Evolutionary conservation across 2,329 filamentous ascomycete genomes (phyloP), one percentile per base, ranked within the genome.

Genomic region (Magnaporthiopsis rhizophila): DNA sequence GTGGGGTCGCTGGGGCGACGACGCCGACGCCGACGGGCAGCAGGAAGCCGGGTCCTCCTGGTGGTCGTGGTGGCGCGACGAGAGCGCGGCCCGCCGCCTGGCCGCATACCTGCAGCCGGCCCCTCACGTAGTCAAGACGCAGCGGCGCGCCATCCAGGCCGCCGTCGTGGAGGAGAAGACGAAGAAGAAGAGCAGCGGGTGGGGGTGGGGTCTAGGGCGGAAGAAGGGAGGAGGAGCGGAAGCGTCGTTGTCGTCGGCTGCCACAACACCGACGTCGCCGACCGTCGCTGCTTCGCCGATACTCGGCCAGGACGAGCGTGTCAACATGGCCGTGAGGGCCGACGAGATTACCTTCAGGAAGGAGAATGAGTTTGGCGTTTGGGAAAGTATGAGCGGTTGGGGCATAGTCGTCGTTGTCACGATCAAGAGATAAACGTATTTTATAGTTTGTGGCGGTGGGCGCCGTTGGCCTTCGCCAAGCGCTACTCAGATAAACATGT

Each of bases 351-450:
- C 80, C 0, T 84, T 85, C 65, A 71, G 82, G n/a, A 70, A 70
- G 59, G 77, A 83, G 71, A 85, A 81, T 28, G 79, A 78, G 18
- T 74, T 85, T 69, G 82, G 82, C 0, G 71, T 85, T 1, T 81
- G 78, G 76, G 81, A 85, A 69, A 81, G 79, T 38, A 73, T 73
- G 66, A 77, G 75, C 2, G 83, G 82, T 2, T 84, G 78, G 75
- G 82, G 77, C 0, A 72, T 85, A 36, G 78, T 83, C 18, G 74
- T 83, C 1, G 73, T 71, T 0, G 73, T 84, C 3, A 64, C 68
- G n/a, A 65, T 74, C 28, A 65, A 53, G 64, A 63, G 30, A 21
- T 53, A 53, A 24, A 8, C 1, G 18, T 50, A 50, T 50, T 11
- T n/a, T 50, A 21, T 50, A 50, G 26, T 26, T 26, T 26, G 26